Evolutionary conservation across 129 eudicot species (phyloP).

Genomic region (Chrysanthemum makinoi): DNA sequence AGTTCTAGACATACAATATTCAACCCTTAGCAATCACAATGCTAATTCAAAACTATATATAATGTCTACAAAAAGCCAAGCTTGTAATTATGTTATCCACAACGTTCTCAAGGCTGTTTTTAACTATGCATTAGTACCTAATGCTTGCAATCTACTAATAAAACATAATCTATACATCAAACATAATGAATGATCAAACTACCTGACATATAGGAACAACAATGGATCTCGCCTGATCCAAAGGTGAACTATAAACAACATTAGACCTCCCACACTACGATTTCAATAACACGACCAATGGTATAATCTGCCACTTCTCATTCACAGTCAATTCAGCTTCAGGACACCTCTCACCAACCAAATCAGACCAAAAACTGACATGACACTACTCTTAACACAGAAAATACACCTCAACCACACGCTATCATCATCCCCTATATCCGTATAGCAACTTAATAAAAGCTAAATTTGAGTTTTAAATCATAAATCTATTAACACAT

Average conservation of each 20-base stretch:
- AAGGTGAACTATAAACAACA: slow-evolving; percentile 78
- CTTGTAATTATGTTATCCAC: too few species aligned
- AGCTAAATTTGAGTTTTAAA: too few species aligned
- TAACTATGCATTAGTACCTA: too few species aligned
- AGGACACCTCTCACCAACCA: slow-evolving; percentile 76
- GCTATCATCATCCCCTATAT: slow-evolving; percentile 39
- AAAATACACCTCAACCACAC: slow-evolving; percentile 65
- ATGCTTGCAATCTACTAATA: too few species aligned
- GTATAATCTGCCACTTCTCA: slow-evolving; percentile 86
- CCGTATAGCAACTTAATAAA: too few species aligned
- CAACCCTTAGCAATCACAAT: too few species aligned
- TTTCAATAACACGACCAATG: slow-evolving; percentile 84
- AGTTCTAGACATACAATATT: too few species aligned
- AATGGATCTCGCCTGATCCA: slow-evolving; percentile 85
- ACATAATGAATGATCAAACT: neutral
- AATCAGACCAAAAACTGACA: slow-evolving; percentile 83
- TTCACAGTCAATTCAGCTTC: slow-evolving; percentile 74
- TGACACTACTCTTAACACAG: slow-evolving; percentile 82
- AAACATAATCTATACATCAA: neutral
- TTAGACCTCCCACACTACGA: slow-evolving; percentile 73
- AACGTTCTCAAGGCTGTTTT: too few species aligned
- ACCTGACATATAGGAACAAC: slow-evolving; percentile 88
- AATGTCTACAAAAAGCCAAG: too few species aligned
- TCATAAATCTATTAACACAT: too few species aligned
- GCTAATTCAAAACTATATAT: too few species aligned